phyloP scores from a whole-genome alignment of 768 basidiomycete species.

The Boletales sp. region DNA sequence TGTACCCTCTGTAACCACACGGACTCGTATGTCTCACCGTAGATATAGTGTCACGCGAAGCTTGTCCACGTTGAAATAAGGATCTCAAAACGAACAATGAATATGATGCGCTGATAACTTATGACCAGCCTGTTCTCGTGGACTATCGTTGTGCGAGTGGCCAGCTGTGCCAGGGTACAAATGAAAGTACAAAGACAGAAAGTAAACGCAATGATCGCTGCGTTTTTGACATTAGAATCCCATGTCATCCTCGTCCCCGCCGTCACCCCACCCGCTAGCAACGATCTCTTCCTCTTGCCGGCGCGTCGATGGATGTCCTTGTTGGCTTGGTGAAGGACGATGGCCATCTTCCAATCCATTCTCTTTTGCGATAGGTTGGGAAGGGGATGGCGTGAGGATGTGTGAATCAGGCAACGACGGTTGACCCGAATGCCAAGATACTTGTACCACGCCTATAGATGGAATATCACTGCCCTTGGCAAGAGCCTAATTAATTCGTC shows the following conservation, averaged over 20 bases:
- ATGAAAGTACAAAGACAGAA: background rate
- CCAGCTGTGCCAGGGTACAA: conserved; percentile 7
- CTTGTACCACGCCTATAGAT: conserved; percentile 57
- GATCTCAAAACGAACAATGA: background rate
- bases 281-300: conserved; percentile 58
- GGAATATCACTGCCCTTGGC: conserved; percentile 70
- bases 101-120: conserved; percentile 5
- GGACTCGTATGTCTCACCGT: conserved; percentile 5
- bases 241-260: conserved; percentile 69
- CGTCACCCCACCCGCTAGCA: conserved; percentile 67
- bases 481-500: conserved; percentile 48
- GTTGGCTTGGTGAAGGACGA: conserved; percentile 12
- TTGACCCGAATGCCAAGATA: conserved; percentile 59
- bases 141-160: conserved; percentile 10
- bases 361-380: conserved; percentile 20
- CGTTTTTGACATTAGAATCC: conserved; percentile 43
- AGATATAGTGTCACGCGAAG: background rate
- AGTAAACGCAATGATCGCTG: background rate
- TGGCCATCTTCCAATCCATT: conserved; percentile 24
- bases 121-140: conserved; percentile 8
- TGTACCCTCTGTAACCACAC: too few species aligned
- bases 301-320: conserved; percentile 28
- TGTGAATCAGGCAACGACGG: conserved; percentile 19
- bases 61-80: background rate
- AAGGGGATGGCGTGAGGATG: conserved; percentile 15